Conservation (phyloP, 352 stramenopile species). For the Phytophthora vignae region DNA sequence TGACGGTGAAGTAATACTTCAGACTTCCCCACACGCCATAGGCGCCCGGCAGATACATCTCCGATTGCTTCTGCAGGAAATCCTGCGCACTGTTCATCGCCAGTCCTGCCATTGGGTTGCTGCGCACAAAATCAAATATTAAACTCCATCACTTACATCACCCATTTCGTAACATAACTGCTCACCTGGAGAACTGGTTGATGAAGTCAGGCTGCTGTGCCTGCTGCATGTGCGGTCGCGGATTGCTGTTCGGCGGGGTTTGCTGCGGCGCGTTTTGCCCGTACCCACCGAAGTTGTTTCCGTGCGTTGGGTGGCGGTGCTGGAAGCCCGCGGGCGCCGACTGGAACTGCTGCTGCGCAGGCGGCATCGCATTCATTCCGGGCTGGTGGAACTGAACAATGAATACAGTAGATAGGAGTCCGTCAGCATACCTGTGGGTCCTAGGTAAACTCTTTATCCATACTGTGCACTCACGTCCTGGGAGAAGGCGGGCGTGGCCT, state of each 20-base stretch:
- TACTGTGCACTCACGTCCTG: constrained; percentile 44
- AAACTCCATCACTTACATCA: not conserved
- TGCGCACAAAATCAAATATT: constrained; percentile 25
- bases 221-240: constrained; percentile 36
- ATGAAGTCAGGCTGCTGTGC: constrained; percentile 67
- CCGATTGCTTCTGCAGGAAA: constrained; percentile 85
- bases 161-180: not conserved
- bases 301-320: constrained; percentile 37
- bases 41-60: constrained; percentile 81
- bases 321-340: constrained; percentile 37
- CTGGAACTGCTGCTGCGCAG: constrained; percentile 51
- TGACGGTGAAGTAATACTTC: constrained; percentile 92
- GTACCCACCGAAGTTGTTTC: constrained; percentile 42
- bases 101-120: constrained; percentile 87
- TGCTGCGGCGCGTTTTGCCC: constrained; percentile 31
- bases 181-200: constrained; percentile 77
- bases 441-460: not conserved
- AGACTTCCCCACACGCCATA: constrained; percentile 83
- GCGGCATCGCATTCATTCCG: constrained; percentile 31
- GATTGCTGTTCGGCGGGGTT: constrained; percentile 34
- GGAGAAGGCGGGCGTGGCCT: constrained; percentile 30
- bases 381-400: constrained; percentile 43
- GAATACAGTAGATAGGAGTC: not conserved
- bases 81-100: constrained; percentile 88
- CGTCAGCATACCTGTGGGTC: not conserved